Evolutionary conservation across 2,329 filamentous ascomycete species (phyloP).

Genomic region (Colletotrichum liriopes): DNA sequence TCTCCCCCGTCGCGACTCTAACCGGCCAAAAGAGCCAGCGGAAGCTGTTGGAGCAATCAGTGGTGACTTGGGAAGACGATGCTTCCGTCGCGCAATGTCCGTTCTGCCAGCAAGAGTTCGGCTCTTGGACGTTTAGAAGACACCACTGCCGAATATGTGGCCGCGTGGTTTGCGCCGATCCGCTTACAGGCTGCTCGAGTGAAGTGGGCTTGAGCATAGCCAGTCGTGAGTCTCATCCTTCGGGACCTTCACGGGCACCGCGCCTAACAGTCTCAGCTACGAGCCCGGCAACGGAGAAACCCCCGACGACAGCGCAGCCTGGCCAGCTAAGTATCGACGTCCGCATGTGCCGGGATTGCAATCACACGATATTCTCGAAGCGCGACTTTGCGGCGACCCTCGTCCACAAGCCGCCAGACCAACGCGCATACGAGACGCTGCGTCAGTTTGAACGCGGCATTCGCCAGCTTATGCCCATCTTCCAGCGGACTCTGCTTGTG

Average conservation of each 20-base stretch:
- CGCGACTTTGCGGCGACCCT: conserved; percentile 84
- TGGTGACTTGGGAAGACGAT: conserved; percentile 97
- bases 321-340: conserved; percentile 81
- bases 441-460: conserved; percentile 92
- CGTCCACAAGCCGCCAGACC: conserved; percentile 78
- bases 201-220: conserved; percentile 87
- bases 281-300: conserved; percentile 62
- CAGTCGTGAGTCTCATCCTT: conserved; percentile 52
- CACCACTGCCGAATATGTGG: conserved; percentile 97
- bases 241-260: not conserved
- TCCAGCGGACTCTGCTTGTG: conserved; percentile 82
- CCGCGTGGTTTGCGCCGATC: conserved; percentile 92
- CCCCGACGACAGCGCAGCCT: conserved; percentile 43
- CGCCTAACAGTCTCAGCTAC: conserved; percentile 50
- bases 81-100: conserved; percentile 84
- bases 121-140: conserved; percentile 90
- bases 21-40: conserved; percentile 81
- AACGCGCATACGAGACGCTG: conserved; percentile 86
- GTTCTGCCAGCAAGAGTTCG: conserved; percentile 96
- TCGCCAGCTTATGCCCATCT: conserved; percentile 83
- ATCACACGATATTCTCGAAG: conserved; percentile 71
- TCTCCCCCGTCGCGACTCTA: conserved; percentile 74
- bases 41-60: conserved; percentile 88
- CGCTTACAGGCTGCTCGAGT: conserved; percentile 85
- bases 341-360: conserved; percentile 94